These are phyloP conservation scores for Polytolypa hystricis DNA, from an alignment of 2,329 filamentous ascomycete genomes.

Conservation along the genomic window DNA sequence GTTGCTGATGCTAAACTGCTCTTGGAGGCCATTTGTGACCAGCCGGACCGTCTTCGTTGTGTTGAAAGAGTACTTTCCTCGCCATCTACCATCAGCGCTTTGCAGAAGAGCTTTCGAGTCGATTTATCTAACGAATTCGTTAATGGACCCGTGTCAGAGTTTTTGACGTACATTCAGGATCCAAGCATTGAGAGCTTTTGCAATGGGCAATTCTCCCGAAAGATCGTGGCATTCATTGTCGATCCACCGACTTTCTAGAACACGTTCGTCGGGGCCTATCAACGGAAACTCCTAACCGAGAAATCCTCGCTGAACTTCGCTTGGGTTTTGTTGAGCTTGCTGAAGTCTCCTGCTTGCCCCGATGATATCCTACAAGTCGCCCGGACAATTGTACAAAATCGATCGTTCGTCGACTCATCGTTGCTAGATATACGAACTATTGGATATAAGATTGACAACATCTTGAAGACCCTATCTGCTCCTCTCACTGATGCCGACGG, in stretches of 20 bases:
- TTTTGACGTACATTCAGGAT: constrained; percentile 26
- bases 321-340: constrained; percentile 41
- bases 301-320: constrained; percentile 29
- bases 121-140: constrained; percentile 33
- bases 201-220: constrained; percentile 27
- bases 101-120: constrained; percentile 33
- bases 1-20: constrained; percentile 33
- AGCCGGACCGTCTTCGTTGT: constrained; percentile 32
- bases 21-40: constrained; percentile 36
- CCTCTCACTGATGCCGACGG: not conserved
- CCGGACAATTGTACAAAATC: constrained; percentile 18
- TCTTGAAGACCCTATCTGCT: constrained; percentile 17
- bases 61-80: constrained; percentile 29
- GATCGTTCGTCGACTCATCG: constrained; percentile 19
- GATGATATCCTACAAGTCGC: constrained; percentile 17
- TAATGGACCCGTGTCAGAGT: constrained; percentile 20
- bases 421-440: constrained; percentile 21
- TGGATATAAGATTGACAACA: constrained; percentile 34
- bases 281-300: constrained; percentile 21
- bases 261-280: constrained; percentile 29
- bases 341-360: constrained; percentile 25
- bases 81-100: constrained; percentile 18
- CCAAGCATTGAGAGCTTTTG: constrained; percentile 11
- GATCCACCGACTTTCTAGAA: constrained; percentile 47
- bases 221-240: constrained; percentile 37